A percentile compares a stretch with the other conserved stretches of the same genome.
phyloP scores from a whole-genome alignment of 495 filamentous ascomycete species.

The Penicillium egyptiacum region DNA sequence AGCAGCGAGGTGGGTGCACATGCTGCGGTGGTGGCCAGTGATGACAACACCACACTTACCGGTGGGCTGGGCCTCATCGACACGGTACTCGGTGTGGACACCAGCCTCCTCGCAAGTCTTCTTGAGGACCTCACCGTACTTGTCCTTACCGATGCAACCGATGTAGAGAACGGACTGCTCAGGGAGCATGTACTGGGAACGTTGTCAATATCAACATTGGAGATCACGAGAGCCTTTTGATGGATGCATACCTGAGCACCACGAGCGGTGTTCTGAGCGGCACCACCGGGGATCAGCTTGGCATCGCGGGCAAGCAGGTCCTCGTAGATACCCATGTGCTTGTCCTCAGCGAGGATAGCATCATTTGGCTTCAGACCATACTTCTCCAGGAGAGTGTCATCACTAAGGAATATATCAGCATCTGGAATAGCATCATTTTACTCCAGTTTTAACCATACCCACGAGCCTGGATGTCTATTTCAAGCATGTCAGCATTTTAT shows the following conservation, averaged over 20 bases:
- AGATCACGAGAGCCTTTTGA: background rate
- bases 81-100: constrained; percentile 87
- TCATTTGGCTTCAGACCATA: constrained; percentile 94
- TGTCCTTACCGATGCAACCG: constrained; percentile 89
- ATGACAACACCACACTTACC: constrained; percentile 96
- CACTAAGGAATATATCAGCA: constrained; percentile 27
- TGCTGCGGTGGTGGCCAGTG: constrained; percentile 86
- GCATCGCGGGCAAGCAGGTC: constrained; percentile 85
- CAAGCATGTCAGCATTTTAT: constrained; percentile 17
- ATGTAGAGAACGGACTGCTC: constrained; percentile 85
- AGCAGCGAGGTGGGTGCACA: constrained; percentile 94
- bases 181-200: constrained; percentile 78
- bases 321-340: constrained; percentile 87
- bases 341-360: constrained; percentile 91
- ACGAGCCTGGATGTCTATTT: constrained; percentile 83
- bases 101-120: constrained; percentile 78
- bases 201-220: constrained; percentile 11
- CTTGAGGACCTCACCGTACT: constrained; percentile 81
- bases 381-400: constrained; percentile 79
- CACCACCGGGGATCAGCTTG: constrained; percentile 93
- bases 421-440: constrained; percentile 6
- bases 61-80: constrained; percentile 77
- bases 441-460: constrained; percentile 50
- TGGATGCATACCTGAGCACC: constrained; percentile 70
- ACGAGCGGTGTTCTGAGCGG: constrained; percentile 96